Percentiles rank a stretch among this genome's conserved stretches.
Conservation (phyloP, 139 green algal genomes). For the Chlamydomonas urium region DNA sequence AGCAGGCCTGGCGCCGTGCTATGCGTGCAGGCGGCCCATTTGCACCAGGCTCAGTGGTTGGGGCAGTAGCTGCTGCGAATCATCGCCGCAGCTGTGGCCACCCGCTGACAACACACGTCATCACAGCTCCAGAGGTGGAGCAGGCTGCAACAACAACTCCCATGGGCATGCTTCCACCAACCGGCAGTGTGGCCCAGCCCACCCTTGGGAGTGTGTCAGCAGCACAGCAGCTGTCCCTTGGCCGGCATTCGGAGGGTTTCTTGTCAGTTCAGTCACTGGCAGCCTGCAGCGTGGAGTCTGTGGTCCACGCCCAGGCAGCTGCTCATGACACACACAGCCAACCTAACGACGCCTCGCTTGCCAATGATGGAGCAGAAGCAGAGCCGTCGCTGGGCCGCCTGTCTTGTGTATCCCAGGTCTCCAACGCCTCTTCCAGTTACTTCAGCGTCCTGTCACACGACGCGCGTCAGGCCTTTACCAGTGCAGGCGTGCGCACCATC, state of each 20-base stretch:
- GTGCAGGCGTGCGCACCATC: not conserved
- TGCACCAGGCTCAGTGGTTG: constrained; percentile 3
- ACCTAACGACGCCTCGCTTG: too few relatives aligned
- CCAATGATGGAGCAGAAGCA: too few relatives aligned
- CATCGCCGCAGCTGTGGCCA: not conserved
- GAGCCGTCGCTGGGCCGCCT: too few relatives aligned
- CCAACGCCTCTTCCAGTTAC: not conserved
- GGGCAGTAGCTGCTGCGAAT: not conserved
- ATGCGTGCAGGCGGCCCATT: constrained; percentile 8
- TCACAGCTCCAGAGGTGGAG: not conserved
- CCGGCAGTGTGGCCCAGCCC: not conserved
- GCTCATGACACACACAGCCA: too few relatives aligned
- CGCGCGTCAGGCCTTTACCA: not conserved
- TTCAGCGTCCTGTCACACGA: constrained; percentile 11
- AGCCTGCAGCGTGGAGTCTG: constrained; percentile 5
- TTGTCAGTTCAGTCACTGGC: not conserved
- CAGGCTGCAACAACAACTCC: not conserved
- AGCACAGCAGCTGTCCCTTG: too few relatives aligned
- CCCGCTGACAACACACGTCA: not conserved
- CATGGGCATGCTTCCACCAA: not conserved
- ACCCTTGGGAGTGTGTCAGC: too few relatives aligned
- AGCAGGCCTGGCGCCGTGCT: constrained; percentile 1
- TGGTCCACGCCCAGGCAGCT: not conserved
- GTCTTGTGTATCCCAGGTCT: not conserved
- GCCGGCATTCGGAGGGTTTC: too few relatives aligned